Percentiles rank a stretch among this genome's conserved stretches.
Conservation (phyloP, 768 basidiomycete species). For the Trametes maxima region DNA sequence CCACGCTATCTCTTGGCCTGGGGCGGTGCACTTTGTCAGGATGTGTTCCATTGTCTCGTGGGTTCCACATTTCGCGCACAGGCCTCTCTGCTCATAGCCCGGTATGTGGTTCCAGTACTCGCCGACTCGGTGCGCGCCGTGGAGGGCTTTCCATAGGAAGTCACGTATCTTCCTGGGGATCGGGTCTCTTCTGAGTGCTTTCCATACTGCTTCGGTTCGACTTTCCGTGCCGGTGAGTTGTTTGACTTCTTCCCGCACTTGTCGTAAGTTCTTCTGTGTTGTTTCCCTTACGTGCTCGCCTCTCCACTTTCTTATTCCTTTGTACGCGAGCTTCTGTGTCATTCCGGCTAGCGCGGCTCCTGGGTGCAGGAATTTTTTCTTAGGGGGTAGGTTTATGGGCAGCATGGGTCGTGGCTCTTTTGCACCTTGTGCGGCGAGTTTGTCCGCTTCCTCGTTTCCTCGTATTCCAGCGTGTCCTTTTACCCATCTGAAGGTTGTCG, state of each 20-base stretch:
- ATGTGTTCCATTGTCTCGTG: slow-evolving; percentile 9
- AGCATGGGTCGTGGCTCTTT: not conserved
- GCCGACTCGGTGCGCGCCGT: no score
- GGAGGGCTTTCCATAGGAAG: no score
- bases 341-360: not conserved
- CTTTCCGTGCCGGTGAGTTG: not conserved
- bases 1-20: not conserved
- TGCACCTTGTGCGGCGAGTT: not conserved
- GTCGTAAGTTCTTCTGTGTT: not conserved
- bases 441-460: slow-evolving; percentile 17
- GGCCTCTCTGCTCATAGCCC: no score
- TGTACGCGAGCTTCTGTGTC: not conserved
- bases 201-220: not conserved
- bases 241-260: not conserved
- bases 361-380: no score
- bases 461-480: slow-evolving; percentile 12
- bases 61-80: not conserved
- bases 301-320: not conserved
- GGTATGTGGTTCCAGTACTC: no score
- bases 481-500: slow-evolving; percentile 15
- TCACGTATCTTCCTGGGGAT: no score
- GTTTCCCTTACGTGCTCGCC: not conserved
- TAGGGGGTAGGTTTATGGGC: not conserved
- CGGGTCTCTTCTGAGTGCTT: not conserved
- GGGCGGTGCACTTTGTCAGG: not conserved